Conservation (phyloP, 2,329 filamentous ascomycete species). For the Xylaria sp. region DNA sequence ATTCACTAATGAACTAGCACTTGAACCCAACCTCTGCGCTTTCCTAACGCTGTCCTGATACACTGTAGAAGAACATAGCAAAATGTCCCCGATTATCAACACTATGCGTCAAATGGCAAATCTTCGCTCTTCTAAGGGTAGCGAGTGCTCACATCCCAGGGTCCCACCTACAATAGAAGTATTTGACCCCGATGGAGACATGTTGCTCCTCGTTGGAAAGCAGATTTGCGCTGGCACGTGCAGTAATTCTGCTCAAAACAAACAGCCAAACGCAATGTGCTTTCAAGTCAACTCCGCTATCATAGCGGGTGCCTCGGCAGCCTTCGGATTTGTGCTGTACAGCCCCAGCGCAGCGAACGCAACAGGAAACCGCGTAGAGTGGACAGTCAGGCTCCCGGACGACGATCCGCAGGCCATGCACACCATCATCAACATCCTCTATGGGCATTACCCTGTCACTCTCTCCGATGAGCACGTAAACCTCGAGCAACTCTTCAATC, state of each 20-base stretch:
- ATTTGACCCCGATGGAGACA: constrained; percentile 8
- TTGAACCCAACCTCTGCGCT: not conserved
- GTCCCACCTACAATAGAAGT: not conserved
- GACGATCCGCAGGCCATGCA: constrained; percentile 24
- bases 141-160: constrained; percentile 12
- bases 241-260: not conserved
- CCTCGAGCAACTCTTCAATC: constrained; percentile 13
- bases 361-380: not conserved
- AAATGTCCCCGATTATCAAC: constrained; percentile 9
- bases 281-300: constrained; percentile 17
- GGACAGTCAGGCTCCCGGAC: constrained; percentile 17
- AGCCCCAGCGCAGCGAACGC: constrained; percentile 4
- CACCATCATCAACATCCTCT: constrained; percentile 24
- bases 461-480: not conserved
- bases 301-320: constrained; percentile 11
- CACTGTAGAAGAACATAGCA: not conserved
- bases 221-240: constrained; percentile 10
- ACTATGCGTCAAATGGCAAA: not conserved
- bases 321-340: constrained; percentile 16
- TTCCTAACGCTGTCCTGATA: not conserved
- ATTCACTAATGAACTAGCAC: not conserved
- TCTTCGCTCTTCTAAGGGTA: not conserved
- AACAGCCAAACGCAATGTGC: not conserved
- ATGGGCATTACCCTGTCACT: constrained; percentile 7
- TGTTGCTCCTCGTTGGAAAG: constrained; percentile 24